Evolutionary conservation across 805 yeast species (phyloP), one percentile per base, ranked within the genome.

Genomic region (Starmerella sirachaensis): DNA sequence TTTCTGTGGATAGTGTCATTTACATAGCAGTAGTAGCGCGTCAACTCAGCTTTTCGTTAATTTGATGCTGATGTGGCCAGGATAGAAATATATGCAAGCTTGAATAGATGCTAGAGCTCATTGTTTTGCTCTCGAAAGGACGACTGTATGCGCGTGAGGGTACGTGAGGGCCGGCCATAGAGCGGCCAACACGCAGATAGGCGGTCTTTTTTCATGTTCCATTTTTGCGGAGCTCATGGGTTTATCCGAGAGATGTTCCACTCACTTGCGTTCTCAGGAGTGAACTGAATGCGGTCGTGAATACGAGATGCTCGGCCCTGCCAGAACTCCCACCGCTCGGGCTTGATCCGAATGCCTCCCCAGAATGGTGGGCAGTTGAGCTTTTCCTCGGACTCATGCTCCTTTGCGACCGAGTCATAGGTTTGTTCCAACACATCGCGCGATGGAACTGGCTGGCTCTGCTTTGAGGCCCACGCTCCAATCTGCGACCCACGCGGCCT

Each of bases 381-480:
- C 24, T 72, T 72, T 36, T 69, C 78, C 29, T 68, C 74, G 45
- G 74, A 70, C 45, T 82, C 83, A 55, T 74, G 67, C 38, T 68
- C 61, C 40, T 67, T 75, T 39, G 66, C 76, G 43, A 62, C 68
- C 19, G 63, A 55, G 9, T 58, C 54, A 35, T 73, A 73, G 12
- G 66, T 51, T 0, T 55, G 52, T 25, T 85, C 80, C 43, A 88
- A 70, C 49, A 72, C 80, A 12, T 70, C 70, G 46, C 95, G 66
- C 29, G 64, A 58, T 11, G 55, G 51, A 25, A 86, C 65, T 3
- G 64, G 67, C 37, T 70, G 66, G 23, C 86, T 74, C 64, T 91
- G 98, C 4, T 93, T 93, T 20, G 93, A 78, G 0, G 96, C 80
- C 94, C 95, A 86, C 0, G 98, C 98, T 21, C 98, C 97, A 44